A percentile compares a stretch with the other conserved stretches of the same genome.
These are phyloP conservation scores for Brachypodium distachyon DNA, from an alignment of 202 grass and related monocot genomes.

Conservation along the genomic window DNA sequence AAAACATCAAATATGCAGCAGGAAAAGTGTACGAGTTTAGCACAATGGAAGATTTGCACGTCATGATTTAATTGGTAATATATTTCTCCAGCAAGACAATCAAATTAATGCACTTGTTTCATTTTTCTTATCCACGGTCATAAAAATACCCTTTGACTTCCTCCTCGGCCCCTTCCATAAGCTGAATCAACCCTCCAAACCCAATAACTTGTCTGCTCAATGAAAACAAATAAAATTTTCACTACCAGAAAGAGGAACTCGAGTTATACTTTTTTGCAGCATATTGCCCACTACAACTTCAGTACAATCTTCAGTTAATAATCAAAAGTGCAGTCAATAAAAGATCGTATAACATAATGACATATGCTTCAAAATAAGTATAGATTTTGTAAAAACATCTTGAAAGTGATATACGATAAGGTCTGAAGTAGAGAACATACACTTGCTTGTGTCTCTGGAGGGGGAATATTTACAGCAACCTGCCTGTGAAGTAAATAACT, in stretches of 20 bases:
- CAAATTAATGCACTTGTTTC: conserved; percentile 28
- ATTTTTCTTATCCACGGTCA: conserved; percentile 43
- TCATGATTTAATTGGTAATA: conserved; percentile 6
- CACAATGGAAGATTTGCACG: conserved; percentile 8
- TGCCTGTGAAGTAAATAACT: conserved; percentile 52
- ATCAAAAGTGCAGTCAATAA: not conserved
- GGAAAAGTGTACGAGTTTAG: conserved; percentile 16
- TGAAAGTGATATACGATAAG: not conserved
- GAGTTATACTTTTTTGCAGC: conserved; percentile 27
- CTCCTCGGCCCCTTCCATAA: conserved; percentile 66
- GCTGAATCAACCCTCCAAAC: conserved; percentile 93
- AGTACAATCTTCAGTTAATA: conserved; percentile 10
- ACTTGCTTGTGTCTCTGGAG: conserved; percentile 81
- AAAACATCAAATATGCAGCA: conserved; percentile 30
- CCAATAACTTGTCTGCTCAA: conserved; percentile 88
- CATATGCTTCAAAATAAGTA: conserved; percentile 19
- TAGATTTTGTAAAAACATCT: conserved; percentile 16
- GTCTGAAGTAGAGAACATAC: conserved; percentile 41
- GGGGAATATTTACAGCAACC: conserved; percentile 79
- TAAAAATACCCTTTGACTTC: conserved; percentile 86
- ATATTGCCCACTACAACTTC: conserved; percentile 12
- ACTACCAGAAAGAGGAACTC: conserved; percentile 26
- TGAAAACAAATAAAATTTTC: conserved; percentile 55
- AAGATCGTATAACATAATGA: not conserved
- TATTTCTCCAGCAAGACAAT: conserved; percentile 12